Conservation (phyloP, 2,329 filamentous ascomycete genomes). For the Colletotrichum aenigma region DNA sequence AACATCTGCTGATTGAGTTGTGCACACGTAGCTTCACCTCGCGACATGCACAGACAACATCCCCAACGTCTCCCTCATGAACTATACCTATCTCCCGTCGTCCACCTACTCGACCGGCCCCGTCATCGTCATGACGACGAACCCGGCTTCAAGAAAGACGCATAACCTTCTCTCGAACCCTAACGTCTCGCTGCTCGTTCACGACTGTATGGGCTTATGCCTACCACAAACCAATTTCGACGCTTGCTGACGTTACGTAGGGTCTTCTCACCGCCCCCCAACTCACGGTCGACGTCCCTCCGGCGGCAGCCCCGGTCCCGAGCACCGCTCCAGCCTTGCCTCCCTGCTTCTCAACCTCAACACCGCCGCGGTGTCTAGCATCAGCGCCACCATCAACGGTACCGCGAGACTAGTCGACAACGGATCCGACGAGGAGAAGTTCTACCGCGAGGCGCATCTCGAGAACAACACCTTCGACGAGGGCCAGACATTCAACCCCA, state of each 20-base stretch:
- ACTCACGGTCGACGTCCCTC: conserved; percentile 66
- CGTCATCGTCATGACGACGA: conserved; percentile 95
- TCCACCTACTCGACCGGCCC: conserved; percentile 72
- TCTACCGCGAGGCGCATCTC: conserved; percentile 82
- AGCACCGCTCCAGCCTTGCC: conserved; percentile 76
- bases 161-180: conserved; percentile 84
- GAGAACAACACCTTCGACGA: conserved; percentile 90
- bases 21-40: conserved; percentile 76
- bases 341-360: conserved; percentile 89
- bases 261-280: conserved; percentile 91
- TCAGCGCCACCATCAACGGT: conserved; percentile 94
- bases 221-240: too few species aligned
- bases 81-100: conserved; percentile 93
- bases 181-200: conserved; percentile 90
- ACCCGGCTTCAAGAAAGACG: conserved; percentile 78
- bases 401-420: conserved; percentile 73
- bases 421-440: conserved; percentile 82
- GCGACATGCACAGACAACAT: conserved; percentile 84
- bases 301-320: conserved; percentile 67
- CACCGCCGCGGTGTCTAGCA: conserved; percentile 83
- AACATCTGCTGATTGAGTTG: neutral
- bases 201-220: conserved; percentile 70
- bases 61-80: conserved; percentile 97
- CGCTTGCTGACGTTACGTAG: conserved; percentile 31
- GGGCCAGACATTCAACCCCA: conserved; percentile 36